Evolutionary conservation across 208 protist genomes (phyloP).

Genomic region (Leishmania arabica): DNA sequence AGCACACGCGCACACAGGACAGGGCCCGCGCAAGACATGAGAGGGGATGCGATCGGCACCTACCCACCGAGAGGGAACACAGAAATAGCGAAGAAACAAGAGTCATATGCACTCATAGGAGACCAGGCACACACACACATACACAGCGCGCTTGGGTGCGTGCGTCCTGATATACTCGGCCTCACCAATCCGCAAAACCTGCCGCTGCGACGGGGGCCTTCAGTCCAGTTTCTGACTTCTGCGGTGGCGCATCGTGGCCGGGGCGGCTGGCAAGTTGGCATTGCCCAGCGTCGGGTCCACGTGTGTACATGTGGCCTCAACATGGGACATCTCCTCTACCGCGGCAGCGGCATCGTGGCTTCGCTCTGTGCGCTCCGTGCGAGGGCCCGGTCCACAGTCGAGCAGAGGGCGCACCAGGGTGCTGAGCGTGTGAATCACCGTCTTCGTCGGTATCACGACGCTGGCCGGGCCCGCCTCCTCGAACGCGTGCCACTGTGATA

Average conservation of each 20-base stretch:
- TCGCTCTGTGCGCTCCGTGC: not conserved
- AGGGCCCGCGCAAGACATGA: not conserved
- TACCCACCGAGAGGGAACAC: not conserved
- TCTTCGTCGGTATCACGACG: constrained; percentile 57
- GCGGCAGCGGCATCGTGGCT: constrained; percentile 8
- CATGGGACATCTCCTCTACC: not conserved
- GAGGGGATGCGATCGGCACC: not conserved
- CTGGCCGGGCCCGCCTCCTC: constrained; percentile 69
- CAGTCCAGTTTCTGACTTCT: constrained; percentile 25
- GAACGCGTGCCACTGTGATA: constrained; percentile 76
- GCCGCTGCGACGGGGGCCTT: not conserved
- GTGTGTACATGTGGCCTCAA: constrained; percentile 3
- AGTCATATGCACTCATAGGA: not conserved
- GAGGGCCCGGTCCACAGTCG: not conserved
- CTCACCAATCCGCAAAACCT: not conserved
- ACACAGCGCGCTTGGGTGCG: not conserved
- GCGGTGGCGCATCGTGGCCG: constrained; percentile 30
- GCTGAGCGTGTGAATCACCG: constrained; percentile 9
- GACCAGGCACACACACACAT: not conserved
- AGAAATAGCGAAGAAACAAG: not conserved
- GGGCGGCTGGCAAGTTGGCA: constrained; percentile 2
- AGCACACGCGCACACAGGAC: not conserved
- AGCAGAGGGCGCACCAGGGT: constrained; percentile 26
- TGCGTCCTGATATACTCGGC: not conserved
- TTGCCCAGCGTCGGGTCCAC: not conserved